These are phyloP conservation scores for Cryptomeria japonica DNA, from an alignment of 75 land plant genomes.

Conservation along the genomic window DNA sequence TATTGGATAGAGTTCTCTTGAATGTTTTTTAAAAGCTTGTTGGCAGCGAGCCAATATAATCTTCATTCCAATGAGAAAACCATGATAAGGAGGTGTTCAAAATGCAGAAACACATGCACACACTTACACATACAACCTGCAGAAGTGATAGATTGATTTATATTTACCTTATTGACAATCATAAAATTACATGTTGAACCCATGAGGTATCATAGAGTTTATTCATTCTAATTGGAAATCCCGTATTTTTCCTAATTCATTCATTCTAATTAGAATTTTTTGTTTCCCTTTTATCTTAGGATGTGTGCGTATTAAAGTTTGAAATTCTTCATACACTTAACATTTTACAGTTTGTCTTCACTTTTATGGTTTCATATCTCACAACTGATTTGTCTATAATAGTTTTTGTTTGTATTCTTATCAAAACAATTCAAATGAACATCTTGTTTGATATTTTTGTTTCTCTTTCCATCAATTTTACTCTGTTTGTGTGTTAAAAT, in stretches of 20 bases:
- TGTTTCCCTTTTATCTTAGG: background rate
- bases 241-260: background rate
- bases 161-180: background rate
- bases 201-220: background rate
- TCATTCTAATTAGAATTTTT: background rate
- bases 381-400: background rate
- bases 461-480: background rate
- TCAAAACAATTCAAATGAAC: background rate
- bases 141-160: background rate
- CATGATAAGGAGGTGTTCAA: background rate
- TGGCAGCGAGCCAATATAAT: background rate
- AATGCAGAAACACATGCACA: background rate
- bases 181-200: background rate
- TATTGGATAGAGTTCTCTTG: constrained; percentile 3
- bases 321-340: background rate
- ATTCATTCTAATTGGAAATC: background rate
- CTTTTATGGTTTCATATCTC: background rate
- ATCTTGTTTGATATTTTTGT: background rate
- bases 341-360: background rate
- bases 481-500: background rate
- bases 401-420: background rate
- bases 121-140: background rate
- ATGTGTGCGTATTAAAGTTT: background rate
- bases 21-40: background rate
- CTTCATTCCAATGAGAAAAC: background rate